Evolutionary conservation across 257 asterid species (phyloP), one percentile per base, ranked within the genome.

Genomic region (Solanum paucissectum): DNA sequence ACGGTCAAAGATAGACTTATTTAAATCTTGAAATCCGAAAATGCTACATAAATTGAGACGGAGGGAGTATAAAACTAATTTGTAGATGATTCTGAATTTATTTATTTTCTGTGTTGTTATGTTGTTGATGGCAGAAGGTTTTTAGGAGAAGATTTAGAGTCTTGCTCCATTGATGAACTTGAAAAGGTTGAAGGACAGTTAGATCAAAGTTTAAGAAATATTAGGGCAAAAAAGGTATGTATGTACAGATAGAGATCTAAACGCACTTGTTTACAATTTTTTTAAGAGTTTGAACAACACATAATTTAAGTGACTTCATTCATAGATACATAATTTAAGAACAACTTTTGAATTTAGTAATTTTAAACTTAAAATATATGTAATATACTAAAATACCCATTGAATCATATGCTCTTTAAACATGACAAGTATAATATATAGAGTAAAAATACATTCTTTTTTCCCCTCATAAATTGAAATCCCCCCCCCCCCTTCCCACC

Each of bases 171-270:
- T 49, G 91, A 83, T 72, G 97, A 94, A 64, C 87, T 94, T 60
- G 91, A 87, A 60, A 84, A 90, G 52, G 60, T 92, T 23, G 93
- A 94, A 89, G 86, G 32, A 46, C 93, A 93, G 89, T 84, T 93
- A 87, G 93, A 93, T 44, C 86, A 40, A 91, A 94, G 95, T 88
- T 60, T 94, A 83, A 88, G 83, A 86, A 91, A 87, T 60, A 89
- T 94, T 74, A 88, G 93, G 85, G 89, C 90, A 32, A 90, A 91
- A 83, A 93, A 94, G 95, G 97, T 93, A 90, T 14, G 79, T 72
- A 32, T 27, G 32, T n/a, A 68, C 55, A 12, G 4, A 46, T 12
- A 46, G 6, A 46, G 55, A 46, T 12, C 55, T 46, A 46, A 46
- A 12, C 1, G 55, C 55, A 46, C 20, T 46, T 12, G 1, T 46